A percentile compares a stretch with the other conserved stretches of the same genome.
phyloP scores from a whole-genome alignment of 176 grass and related monocot genomes.

The Lolium multiflorum region DNA sequence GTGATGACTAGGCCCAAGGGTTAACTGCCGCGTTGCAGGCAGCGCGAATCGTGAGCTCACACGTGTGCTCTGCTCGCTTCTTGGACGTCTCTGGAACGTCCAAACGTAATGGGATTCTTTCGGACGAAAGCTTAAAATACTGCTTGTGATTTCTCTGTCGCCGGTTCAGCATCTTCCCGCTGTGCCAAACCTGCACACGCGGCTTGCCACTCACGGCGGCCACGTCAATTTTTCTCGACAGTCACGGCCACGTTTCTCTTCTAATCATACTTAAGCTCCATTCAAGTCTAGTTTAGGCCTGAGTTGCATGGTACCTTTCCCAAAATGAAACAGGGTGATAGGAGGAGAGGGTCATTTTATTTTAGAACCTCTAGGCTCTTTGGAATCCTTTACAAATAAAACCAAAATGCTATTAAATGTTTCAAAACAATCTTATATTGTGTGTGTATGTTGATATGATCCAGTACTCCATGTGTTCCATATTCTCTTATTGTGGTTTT shows the following conservation, averaged over 20 bases:
- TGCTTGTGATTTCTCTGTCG: neutral
- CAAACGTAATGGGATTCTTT: neutral
- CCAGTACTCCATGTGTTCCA: no score
- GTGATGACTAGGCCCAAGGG: neutral
- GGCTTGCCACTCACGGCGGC: neutral
- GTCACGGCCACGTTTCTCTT: neutral
- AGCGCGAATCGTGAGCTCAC: neutral
- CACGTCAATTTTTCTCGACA: neutral
- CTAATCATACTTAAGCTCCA: no score
- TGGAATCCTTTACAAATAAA: no score
- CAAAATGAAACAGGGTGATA: no score
- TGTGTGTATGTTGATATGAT: no score
- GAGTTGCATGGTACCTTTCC: no score
- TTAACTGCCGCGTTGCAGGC: neutral
- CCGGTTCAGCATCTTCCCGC: neutral
- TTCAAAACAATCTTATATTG: no score
- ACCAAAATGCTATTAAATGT: no score
- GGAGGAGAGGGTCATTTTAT: no score
- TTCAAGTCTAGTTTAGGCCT: no score
- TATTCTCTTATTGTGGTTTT: no score
- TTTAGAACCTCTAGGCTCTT: no score
- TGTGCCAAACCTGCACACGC: neutral
- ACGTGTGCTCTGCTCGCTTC: neutral
- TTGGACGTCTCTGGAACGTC: conserved; percentile 13
- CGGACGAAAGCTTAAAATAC: neutral